These are phyloP conservation scores for Capsella rubella DNA, from an alignment of 441 rosid genomes.

Conservation along the genomic window DNA sequence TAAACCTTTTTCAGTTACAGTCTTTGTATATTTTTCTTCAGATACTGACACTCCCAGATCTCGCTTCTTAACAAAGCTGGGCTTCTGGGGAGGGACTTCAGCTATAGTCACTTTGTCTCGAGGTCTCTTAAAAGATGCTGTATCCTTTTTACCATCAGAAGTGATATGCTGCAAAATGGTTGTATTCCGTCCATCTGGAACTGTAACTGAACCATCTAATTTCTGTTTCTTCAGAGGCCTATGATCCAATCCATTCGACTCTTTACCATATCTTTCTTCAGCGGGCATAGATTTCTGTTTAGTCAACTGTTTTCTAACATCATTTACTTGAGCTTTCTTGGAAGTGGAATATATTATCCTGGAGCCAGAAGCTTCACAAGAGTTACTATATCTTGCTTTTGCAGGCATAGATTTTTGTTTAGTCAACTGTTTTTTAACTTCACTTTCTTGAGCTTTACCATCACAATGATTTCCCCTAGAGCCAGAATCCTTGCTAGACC, in stretches of 20 bases:
- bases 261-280: constrained; percentile 44
- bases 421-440: constrained; percentile 24
- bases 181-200: constrained; percentile 41
- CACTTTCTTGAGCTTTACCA: constrained; percentile 39
- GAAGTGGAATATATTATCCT: constrained; percentile 16
- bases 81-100: constrained; percentile 40
- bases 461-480: constrained; percentile 31
- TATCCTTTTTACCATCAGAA: constrained; percentile 29
- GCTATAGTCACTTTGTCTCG: constrained; percentile 49
- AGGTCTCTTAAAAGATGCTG: constrained; percentile 28
- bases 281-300: constrained; percentile 46
- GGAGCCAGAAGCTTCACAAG: constrained; percentile 42
- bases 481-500: constrained; percentile 40
- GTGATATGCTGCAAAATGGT: constrained; percentile 40
- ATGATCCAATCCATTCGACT: constrained; percentile 41
- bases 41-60: constrained; percentile 34
- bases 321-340: constrained; percentile 35
- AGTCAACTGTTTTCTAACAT: constrained; percentile 29
- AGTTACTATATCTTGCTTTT: constrained; percentile 39
- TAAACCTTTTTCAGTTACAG: constrained; percentile 40
- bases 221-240: constrained; percentile 63
- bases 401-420: constrained; percentile 45
- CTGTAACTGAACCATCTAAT: constrained; percentile 45
- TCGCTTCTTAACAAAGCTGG: constrained; percentile 46
- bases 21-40: constrained; percentile 32